Base-by-base conservation (phyloP, 352 stramenopile species). In the Phytophthora aleatoria region DNA sequence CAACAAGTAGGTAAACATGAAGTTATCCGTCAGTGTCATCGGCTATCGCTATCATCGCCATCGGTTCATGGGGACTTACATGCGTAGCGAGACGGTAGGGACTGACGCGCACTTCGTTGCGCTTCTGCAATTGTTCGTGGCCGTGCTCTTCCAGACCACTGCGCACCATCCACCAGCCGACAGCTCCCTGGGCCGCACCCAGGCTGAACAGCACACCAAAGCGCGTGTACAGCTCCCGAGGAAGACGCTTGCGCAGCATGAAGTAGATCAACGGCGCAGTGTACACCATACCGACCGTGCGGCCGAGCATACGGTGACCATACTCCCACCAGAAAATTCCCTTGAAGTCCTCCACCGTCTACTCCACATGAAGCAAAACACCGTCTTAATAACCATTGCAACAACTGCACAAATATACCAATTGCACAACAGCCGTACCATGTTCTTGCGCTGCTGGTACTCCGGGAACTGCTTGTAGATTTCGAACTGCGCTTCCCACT, bases 161-260 rank as follows among this genome's bases (percentile, higher is more conserved):
- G 77, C 98, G 97, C 48, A 99, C 98, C 98, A 99, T 99, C 97
- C 97, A 99, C 98, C 98, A 99, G 50, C 98, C 98, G 20, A 99
- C 93, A 30, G 41, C 82, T 53, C 82, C 85, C 31, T 92, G 88
- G 3, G 86, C 75, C 27, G 81, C 83, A 39, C 87, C 84, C 13
- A 94, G 74, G 47, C 80, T 65, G 31, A 96, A 66, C 5, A 94
- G 69, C 26, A 87, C 55, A 7, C 44, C 83, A 41, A 96, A 90
- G 36, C 79, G 85, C 13, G 61, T 73, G 63, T 95, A 79, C 12
- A 96, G 68, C 57, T 95, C 83, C 30, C 73, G 74, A 0, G 88
- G 88, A 2, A 97, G 71, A 43, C 73, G 73, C 63, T 97, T 94
- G 47, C 90, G 83, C 13, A 91, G 64, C 42, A 86, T 75, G 67